phyloP scores from a whole-genome alignment of 768 basidiomycete species.

The Boletus edulis region DNA sequence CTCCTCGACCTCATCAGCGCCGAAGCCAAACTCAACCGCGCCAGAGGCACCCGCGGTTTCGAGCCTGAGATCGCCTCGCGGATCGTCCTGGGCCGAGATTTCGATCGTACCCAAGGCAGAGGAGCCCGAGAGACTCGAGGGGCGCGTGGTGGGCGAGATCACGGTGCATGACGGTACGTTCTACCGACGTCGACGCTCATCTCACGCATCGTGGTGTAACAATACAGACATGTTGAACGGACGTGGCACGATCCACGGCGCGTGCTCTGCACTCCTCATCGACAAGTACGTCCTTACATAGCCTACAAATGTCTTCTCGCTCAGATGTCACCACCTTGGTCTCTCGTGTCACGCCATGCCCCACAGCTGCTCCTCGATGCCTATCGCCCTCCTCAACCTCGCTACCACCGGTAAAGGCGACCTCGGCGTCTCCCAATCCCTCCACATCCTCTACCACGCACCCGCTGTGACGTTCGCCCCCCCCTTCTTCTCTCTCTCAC shows the following conservation, averaged over 20 bases:
- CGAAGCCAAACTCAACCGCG: neutral
- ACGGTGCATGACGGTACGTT: slow-evolving; percentile 40
- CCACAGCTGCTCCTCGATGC: slow-evolving; percentile 49
- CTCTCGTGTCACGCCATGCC: too few relatives aligned
- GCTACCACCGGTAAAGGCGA: slow-evolving; percentile 28
- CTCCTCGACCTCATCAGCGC: slow-evolving; percentile 20
- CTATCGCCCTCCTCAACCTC: slow-evolving; percentile 36
- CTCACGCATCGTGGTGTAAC: neutral
- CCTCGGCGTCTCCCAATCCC: slow-evolving; percentile 46
- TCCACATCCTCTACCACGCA: slow-evolving; percentile 55
- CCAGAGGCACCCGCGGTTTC: slow-evolving; percentile 19
- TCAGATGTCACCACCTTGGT: too few relatives aligned
- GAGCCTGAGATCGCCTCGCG: slow-evolving; percentile 23
- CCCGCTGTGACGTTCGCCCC: slow-evolving; percentile 44
- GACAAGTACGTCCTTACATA: slow-evolving; percentile 40
- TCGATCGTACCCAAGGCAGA: slow-evolving; percentile 44
- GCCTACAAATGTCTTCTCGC: neutral
- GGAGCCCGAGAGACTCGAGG: slow-evolving; percentile 43
- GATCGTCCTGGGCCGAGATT: slow-evolving; percentile 37
- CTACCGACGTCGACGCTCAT: too few relatives aligned
- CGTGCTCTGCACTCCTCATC: slow-evolving; percentile 52
- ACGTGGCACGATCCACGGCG: slow-evolving; percentile 49
- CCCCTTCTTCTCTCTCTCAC: neutral
- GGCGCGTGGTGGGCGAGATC: slow-evolving; percentile 43
- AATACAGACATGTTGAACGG: slow-evolving; percentile 54